Evolutionary conservation across 768 basidiomycete species (phyloP).

Genomic region (Agrocybe praecox): DNA sequence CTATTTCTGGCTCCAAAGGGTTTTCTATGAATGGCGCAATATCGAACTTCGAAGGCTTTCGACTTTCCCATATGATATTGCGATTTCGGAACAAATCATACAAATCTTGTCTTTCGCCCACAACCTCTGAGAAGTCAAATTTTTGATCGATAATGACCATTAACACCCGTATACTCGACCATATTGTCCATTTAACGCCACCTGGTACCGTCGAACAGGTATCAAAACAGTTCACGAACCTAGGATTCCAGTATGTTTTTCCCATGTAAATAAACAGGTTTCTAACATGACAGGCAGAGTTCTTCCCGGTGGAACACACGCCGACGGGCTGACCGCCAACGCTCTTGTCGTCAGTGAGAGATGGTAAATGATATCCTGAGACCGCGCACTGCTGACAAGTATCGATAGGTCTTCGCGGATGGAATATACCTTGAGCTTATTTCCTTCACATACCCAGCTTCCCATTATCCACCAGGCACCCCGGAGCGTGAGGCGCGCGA

Average conservation of each 20-base stretch:
- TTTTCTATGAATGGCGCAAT: no score
- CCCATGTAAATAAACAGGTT: not conserved
- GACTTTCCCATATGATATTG: not conserved
- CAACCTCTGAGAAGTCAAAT: not conserved
- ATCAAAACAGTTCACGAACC: constrained; percentile 51
- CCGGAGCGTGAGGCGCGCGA: constrained; percentile 46
- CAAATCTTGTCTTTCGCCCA: not conserved
- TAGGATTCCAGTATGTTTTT: constrained; percentile 67
- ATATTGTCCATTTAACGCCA: constrained; percentile 73
- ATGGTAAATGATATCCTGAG: not conserved
- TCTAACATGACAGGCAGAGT: constrained; percentile 44
- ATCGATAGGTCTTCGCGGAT: constrained; percentile 51
- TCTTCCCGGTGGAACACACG: constrained; percentile 65
- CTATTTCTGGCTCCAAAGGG: no score
- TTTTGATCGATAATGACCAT: not conserved
- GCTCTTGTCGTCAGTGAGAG: constrained; percentile 54
- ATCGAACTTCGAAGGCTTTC: no score
- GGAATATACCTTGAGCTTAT: constrained; percentile 72
- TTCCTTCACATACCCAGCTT: constrained; percentile 58
- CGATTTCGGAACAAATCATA: not conserved
- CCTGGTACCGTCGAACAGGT: constrained; percentile 55
- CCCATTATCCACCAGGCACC: constrained; percentile 54
- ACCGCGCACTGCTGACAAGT: not conserved
- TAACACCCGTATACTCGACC: constrained; percentile 51
- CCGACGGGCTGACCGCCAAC: constrained; percentile 64